phyloP scores from a whole-genome alignment of 176 grass and related monocot species.

The Phoenix dactylifera region DNA sequence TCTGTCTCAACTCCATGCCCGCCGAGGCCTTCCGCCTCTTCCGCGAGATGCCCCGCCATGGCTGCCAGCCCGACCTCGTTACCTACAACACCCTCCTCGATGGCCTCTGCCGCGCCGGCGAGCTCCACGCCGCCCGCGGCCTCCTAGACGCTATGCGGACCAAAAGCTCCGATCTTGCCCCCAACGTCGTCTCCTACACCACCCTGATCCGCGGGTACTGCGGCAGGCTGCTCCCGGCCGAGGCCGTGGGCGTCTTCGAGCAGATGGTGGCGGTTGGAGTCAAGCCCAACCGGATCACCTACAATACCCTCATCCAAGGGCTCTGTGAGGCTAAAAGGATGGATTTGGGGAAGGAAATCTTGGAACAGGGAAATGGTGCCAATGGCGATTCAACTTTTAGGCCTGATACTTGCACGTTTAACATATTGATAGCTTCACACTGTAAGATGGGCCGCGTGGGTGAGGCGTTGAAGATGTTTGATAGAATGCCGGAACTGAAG shows the following conservation, averaged over 20 bases:
- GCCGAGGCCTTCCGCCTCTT: constrained; percentile 39
- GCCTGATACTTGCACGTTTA: constrained; percentile 85
- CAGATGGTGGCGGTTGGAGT: constrained; percentile 36
- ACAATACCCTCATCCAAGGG: constrained; percentile 83
- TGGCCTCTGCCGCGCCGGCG: constrained; percentile 37
- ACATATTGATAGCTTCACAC: constrained; percentile 40
- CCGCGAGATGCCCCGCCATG: constrained; percentile 37
- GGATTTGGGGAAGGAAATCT: constrained; percentile 68
- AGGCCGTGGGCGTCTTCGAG: constrained; percentile 45
- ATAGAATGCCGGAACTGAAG: constrained; percentile 45
- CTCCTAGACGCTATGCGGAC: constrained; percentile 59
- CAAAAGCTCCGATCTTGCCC: background rate
- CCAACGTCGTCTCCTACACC: constrained; percentile 79
- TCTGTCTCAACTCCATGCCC: constrained; percentile 44
- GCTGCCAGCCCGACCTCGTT: constrained; percentile 48
- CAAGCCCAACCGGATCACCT: constrained; percentile 64
- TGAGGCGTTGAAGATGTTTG: constrained; percentile 62
- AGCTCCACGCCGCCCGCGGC: constrained; percentile 42
- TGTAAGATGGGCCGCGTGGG: constrained; percentile 27
- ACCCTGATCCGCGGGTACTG: constrained; percentile 72
- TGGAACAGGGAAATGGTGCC: constrained; percentile 7
- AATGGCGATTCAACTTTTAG: constrained; percentile 30
- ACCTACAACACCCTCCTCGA: constrained; percentile 70
- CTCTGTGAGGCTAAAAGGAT: constrained; percentile 65
- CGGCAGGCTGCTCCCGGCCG: constrained; percentile 22